These are phyloP conservation scores for Talaromyces sp. DNA, from an alignment of 2,329 filamentous ascomycete genomes.

Conservation along the genomic window DNA sequence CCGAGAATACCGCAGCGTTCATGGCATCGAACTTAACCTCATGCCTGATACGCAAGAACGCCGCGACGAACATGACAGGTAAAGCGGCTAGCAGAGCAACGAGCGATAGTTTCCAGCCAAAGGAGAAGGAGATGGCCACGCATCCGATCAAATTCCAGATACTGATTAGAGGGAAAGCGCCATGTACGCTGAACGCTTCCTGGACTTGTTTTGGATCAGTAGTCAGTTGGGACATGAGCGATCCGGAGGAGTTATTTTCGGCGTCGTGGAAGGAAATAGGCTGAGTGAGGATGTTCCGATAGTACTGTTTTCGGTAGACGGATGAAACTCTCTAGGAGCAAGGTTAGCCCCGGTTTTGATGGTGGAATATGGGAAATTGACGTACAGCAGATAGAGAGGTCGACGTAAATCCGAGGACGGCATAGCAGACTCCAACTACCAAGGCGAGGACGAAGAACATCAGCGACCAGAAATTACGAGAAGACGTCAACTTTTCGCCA, in stretches of 20 bases:
- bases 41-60: conserved; percentile 55
- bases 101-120: conserved; percentile 72
- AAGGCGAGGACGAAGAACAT: conserved; percentile 56
- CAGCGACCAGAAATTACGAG: conserved; percentile 49
- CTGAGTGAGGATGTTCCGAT: conserved; percentile 43
- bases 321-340: conserved; percentile 27
- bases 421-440: conserved; percentile 42
- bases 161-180: conserved; percentile 54
- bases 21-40: conserved; percentile 65
- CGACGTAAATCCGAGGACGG: conserved; percentile 41
- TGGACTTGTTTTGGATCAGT: conserved; percentile 48
- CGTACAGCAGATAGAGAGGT: conserved; percentile 45
- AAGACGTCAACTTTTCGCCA: conserved; percentile 31
- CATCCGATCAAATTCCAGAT: conserved; percentile 63
- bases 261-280: conserved; percentile 40
- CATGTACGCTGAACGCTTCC: conserved; percentile 47
- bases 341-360: conserved; percentile 1
- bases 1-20: conserved; percentile 63
- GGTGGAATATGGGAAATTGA: neutral
- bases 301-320: conserved; percentile 41
- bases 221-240: conserved; percentile 44
- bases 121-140: conserved; percentile 63
- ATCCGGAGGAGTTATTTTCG: conserved; percentile 46
- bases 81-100: conserved; percentile 60
- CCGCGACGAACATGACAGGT: conserved; percentile 47